Conservation (phyloP, 2,329 filamentous ascomycete species). For the Sporothrix inflata region DNA sequence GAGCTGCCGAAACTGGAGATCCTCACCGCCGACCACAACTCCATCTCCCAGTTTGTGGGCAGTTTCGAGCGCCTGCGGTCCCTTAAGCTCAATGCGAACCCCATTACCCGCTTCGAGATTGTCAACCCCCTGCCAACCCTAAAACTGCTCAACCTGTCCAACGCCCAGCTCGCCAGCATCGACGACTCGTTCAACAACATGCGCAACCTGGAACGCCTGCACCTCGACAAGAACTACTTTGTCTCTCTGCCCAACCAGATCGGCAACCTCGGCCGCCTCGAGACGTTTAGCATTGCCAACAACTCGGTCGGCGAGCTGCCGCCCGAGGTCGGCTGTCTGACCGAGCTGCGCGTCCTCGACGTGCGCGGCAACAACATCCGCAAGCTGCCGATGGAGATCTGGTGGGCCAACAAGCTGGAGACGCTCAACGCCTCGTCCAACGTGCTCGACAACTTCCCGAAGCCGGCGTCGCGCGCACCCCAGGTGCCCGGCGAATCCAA, state of each 20-base stretch:
- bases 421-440: slow-evolving; percentile 96
- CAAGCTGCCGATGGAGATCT: slow-evolving; percentile 88
- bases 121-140: slow-evolving; percentile 75
- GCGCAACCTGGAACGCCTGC: slow-evolving; percentile 81
- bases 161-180: slow-evolving; percentile 86
- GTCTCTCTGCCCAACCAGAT: slow-evolving; percentile 85
- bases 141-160: slow-evolving; percentile 85
- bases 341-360: slow-evolving; percentile 82
- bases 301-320: slow-evolving; percentile 86
- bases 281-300: slow-evolving; percentile 91
- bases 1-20: slow-evolving; percentile 85
- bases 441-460: slow-evolving; percentile 86
- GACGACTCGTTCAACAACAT: slow-evolving; percentile 88
- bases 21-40: slow-evolving; percentile 88
- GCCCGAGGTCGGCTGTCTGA: slow-evolving; percentile 82
- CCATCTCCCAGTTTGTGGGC: slow-evolving; percentile 85
- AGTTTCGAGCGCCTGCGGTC: slow-evolving; percentile 83
- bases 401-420: slow-evolving; percentile 89
- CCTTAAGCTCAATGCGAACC: slow-evolving; percentile 90
- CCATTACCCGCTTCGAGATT: slow-evolving; percentile 91
- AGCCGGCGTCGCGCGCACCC: slow-evolving; percentile 72
- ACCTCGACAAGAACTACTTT: slow-evolving; percentile 94
- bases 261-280: slow-evolving; percentile 77
- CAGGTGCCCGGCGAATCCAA: slow-evolving; percentile 56
- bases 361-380: slow-evolving; percentile 92